These are phyloP conservation scores for Capillidium heterosporum DNA, from an alignment of 371 early-diverging fungal genomes.

Conservation along the genomic window DNA sequence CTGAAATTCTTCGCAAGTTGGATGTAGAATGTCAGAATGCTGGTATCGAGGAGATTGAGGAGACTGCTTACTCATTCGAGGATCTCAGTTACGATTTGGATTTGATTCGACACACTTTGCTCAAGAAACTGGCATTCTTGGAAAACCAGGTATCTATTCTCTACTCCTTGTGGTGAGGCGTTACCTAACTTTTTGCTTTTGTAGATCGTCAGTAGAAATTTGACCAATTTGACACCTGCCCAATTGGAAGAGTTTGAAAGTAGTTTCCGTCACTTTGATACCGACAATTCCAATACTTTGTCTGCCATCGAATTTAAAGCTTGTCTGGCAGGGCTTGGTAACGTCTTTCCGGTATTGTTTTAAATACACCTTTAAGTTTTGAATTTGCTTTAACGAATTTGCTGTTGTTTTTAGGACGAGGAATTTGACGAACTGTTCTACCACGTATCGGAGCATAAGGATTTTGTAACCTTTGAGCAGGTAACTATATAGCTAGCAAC, in stretches of 20 bases:
- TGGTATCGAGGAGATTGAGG: constrained; percentile 83
- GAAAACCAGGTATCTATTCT: constrained; percentile 55
- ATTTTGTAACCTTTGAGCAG: constrained; percentile 64
- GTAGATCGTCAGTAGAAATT: constrained; percentile 64
- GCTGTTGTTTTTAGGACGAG: constrained; percentile 30
- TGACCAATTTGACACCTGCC: constrained; percentile 79
- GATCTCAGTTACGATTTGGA: constrained; percentile 74
- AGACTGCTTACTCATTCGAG: constrained; percentile 73
- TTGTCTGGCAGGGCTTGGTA: constrained; percentile 68
- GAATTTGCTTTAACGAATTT: no score
- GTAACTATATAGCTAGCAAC: constrained; percentile 9
- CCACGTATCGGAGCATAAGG: constrained; percentile 32
- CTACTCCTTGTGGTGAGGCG: constrained; percentile 49
- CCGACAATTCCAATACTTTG: constrained; percentile 50
- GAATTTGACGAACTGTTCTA: constrained; percentile 48
- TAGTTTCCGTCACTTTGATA: constrained; percentile 80
- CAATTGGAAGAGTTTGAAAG: constrained; percentile 85
- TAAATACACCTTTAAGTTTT: no score
- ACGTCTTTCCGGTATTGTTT: constrained; percentile 31
- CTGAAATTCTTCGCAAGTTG: constrained; percentile 34
- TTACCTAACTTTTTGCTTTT: constrained; percentile 33
- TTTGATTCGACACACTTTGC: constrained; percentile 50
- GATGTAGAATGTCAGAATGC: constrained; percentile 61
- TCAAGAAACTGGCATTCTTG: constrained; percentile 76
- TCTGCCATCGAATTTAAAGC: constrained; percentile 64